Percentiles rank a stretch among this genome's conserved stretches.
Conservation (phyloP, 805 yeast genomes). For the Wickerhamiella musiphila region DNA sequence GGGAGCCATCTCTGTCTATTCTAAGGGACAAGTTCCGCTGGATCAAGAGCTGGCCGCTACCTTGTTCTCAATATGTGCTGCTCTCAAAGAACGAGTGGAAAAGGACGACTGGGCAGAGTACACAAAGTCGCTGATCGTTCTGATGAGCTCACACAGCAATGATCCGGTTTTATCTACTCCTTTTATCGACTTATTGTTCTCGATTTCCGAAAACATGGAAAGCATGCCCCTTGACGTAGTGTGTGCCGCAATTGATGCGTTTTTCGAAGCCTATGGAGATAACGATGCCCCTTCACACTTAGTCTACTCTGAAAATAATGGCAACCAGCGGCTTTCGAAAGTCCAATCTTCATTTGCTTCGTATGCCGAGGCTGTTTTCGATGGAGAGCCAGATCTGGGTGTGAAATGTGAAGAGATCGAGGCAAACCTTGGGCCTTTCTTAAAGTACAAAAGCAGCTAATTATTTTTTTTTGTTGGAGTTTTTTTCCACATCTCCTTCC, state of each 20-base stretch:
- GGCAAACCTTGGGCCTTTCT: slow-evolving; percentile 53
- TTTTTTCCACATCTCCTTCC: too few species aligned
- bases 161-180: slow-evolving; percentile 1
- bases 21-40: slow-evolving; percentile 11
- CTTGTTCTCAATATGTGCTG: background rate
- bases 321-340: slow-evolving; percentile 28
- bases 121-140: background rate
- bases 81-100: background rate
- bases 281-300: slow-evolving; percentile 40
- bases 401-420: slow-evolving; percentile 48
- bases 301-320: slow-evolving; percentile 41
- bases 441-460: slow-evolving; percentile 40
- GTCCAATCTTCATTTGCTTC: slow-evolving; percentile 29
- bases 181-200: slow-evolving; percentile 5
- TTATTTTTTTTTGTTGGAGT: background rate
- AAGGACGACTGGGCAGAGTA: background rate
- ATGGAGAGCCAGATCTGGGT: slow-evolving; percentile 49
- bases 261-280: slow-evolving; percentile 74
- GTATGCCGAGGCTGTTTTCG: slow-evolving; percentile 37
- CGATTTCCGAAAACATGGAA: slow-evolving; percentile 8
- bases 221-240: slow-evolving; percentile 26
- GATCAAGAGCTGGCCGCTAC: background rate
- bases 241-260: slow-evolving; percentile 42
- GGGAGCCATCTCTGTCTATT: slow-evolving; percentile 13
- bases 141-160: background rate